Evolutionary conservation across 176 grass and related monocot species (phyloP).

Genomic region (Ampelocalamus luodianensis): DNA sequence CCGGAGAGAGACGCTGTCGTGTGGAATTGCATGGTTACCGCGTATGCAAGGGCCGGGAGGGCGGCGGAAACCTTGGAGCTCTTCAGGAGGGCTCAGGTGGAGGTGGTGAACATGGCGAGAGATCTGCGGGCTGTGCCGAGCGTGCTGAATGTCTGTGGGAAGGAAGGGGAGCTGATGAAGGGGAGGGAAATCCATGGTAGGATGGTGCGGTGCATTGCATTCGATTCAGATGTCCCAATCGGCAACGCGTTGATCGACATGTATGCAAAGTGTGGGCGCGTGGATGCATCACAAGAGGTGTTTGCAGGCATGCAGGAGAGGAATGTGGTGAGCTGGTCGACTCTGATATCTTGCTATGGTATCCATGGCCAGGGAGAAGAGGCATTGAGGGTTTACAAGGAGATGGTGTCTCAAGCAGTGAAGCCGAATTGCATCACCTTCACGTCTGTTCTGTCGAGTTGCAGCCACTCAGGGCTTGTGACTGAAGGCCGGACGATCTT

Average conservation of each 20-base stretch:
- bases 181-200: constrained; percentile 66
- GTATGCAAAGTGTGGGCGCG: constrained; percentile 57
- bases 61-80: constrained; percentile 17
- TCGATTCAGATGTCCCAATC: constrained; percentile 35
- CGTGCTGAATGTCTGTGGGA: constrained; percentile 51
- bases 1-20: constrained; percentile 44
- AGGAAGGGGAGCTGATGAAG: constrained; percentile 60
- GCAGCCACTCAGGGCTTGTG: constrained; percentile 60
- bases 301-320: constrained; percentile 52
- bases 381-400: constrained; percentile 45
- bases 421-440: constrained; percentile 62
- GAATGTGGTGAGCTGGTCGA: constrained; percentile 66
- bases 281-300: constrained; percentile 18
- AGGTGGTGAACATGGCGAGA: constrained; percentile 12
- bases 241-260: constrained; percentile 64
- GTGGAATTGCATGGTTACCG: constrained; percentile 62
- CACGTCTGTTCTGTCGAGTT: constrained; percentile 60
- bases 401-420: constrained; percentile 50
- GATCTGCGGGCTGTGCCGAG: constrained; percentile 51
- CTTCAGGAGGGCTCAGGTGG: constrained; percentile 50
- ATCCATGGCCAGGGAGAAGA: constrained; percentile 58
- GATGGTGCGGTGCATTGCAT: constrained; percentile 43
- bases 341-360: constrained; percentile 63
- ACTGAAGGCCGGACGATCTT: constrained; percentile 53
- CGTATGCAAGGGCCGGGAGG: constrained; percentile 47